Evolutionary conservation across 768 basidiomycete species (phyloP).

Genomic region (Obba rivulosa): DNA sequence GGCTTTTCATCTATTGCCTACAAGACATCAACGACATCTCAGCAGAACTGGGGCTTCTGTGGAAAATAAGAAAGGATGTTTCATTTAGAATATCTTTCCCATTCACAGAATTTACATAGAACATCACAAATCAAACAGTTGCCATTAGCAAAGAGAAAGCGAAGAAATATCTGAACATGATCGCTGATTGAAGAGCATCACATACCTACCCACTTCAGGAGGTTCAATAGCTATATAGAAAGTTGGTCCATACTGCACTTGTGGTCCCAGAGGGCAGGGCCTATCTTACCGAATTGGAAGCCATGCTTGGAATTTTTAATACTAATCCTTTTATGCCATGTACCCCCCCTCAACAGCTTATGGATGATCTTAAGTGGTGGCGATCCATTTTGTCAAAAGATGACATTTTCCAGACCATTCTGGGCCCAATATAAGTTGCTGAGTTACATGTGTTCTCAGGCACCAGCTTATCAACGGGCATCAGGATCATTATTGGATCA

Average conservation of each 20-base stretch:
- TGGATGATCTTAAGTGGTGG: constrained; percentile 18
- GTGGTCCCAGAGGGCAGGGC: constrained; percentile 21
- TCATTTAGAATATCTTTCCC: constrained; percentile 3
- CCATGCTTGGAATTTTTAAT: too few species aligned
- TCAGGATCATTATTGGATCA: constrained; percentile 13
- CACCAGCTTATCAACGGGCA: constrained; percentile 14
- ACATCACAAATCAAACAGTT: not conserved
- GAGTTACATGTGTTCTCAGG: constrained; percentile 35
- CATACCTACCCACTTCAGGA: constrained; percentile 27
- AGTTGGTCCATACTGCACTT: constrained; percentile 29
- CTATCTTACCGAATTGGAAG: too few species aligned
- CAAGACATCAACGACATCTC: too few species aligned
- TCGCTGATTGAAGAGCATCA: constrained; percentile 22
- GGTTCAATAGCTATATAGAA: constrained; percentile 33
- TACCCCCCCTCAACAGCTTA: constrained; percentile 19
- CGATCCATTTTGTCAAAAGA: not conserved
- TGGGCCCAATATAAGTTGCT: constrained; percentile 14
- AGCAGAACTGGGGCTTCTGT: constrained; percentile 12
- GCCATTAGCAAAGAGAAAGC: not conserved
- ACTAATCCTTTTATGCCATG: constrained; percentile 13
- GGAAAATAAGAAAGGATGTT: not conserved
- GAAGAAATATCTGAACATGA: constrained; percentile 18
- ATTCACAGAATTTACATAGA: not conserved
- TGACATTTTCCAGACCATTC: constrained; percentile 24
- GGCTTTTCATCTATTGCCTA: constrained; percentile 9